These are phyloP conservation scores for Clarkia xantiana DNA, from an alignment of 345 rosid genomes.

Conservation along the genomic window DNA sequence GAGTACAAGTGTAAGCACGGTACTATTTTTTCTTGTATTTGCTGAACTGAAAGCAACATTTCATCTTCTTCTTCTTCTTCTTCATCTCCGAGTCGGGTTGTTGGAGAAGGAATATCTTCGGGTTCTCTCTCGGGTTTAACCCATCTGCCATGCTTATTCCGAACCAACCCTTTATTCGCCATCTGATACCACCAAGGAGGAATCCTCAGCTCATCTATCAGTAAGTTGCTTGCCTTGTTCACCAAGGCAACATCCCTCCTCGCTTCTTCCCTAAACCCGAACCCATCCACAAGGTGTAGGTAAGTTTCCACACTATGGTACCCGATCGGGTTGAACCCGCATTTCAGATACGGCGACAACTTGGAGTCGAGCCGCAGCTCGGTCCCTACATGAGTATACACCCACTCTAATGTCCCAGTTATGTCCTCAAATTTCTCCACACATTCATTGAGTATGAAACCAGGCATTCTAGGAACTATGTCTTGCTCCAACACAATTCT, in stretches of 20 bases:
- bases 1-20: too few species aligned
- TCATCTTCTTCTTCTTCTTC: neutral
- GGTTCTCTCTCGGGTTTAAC: constrained; percentile 47
- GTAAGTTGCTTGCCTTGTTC: constrained; percentile 25
- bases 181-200: constrained; percentile 20
- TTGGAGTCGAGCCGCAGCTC: constrained; percentile 16
- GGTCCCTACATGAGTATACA: constrained; percentile 31
- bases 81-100: too few species aligned
- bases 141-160: constrained; percentile 56
- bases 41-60: neutral
- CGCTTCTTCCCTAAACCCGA: constrained; percentile 14
- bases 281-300: constrained; percentile 33
- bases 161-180: constrained; percentile 45
- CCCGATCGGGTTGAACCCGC: constrained; percentile 15
- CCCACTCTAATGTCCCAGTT: constrained; percentile 19
- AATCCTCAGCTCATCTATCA: constrained; percentile 27
- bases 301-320: constrained; percentile 24
- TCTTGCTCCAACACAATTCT: constrained; percentile 27
- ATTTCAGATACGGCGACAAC: constrained; percentile 25
- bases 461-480: constrained; percentile 29
- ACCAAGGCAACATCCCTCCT: constrained; percentile 29
- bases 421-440: constrained; percentile 21
- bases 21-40: neutral
- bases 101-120: constrained; percentile 66
- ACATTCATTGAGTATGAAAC: constrained; percentile 20